Percentiles rank a stretch among this genome's conserved stretches.
Conservation (phyloP, 1,284 basidiomycete species). For the Leucoagaricus sp. region DNA sequence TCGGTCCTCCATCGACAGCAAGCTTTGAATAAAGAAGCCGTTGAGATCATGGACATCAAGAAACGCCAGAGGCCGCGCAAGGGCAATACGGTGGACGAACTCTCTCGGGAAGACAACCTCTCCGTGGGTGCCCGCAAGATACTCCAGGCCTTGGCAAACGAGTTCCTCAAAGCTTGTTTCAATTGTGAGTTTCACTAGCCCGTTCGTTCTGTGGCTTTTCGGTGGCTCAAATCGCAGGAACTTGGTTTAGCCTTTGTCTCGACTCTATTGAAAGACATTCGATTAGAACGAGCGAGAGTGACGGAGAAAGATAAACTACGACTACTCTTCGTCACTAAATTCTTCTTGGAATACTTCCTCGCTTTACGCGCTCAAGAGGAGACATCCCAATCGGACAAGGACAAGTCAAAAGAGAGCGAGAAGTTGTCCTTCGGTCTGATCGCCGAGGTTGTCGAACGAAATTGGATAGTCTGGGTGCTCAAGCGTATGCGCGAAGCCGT, state of each 20-base stretch:
- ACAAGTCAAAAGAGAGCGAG: constrained; percentile 23
- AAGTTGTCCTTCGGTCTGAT: constrained; percentile 76
- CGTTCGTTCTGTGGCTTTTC: constrained; percentile 11
- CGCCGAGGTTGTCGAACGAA: constrained; percentile 82
- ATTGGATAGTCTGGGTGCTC: constrained; percentile 87
- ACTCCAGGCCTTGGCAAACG: constrained; percentile 67
- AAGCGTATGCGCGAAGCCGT: constrained; percentile 85
- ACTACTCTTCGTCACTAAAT: constrained; percentile 80
- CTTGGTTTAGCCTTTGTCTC: constrained; percentile 70
- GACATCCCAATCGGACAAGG: constrained; percentile 21
- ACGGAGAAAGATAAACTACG: constrained; percentile 89
- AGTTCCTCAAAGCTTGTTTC: constrained; percentile 82
- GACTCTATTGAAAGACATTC: constrained; percentile 88
- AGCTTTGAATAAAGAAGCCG: constrained; percentile 76
- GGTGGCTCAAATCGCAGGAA: constrained; percentile 7
- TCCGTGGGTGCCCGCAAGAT: constrained; percentile 69
- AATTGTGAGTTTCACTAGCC: constrained; percentile 64
- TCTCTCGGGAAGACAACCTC: constrained; percentile 73
- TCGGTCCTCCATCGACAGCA: constrained; percentile 79
- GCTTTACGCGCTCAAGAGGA: constrained; percentile 49
- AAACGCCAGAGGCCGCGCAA: constrained; percentile 71
- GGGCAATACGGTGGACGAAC: constrained; percentile 70
- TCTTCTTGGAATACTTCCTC: constrained; percentile 90
- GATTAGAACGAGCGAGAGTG: constrained; percentile 86
- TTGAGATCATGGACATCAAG: constrained; percentile 74